Evolutionary conservation across 2,329 filamentous ascomycete species (phyloP).

Genomic region (Curvularia spicifera): DNA sequence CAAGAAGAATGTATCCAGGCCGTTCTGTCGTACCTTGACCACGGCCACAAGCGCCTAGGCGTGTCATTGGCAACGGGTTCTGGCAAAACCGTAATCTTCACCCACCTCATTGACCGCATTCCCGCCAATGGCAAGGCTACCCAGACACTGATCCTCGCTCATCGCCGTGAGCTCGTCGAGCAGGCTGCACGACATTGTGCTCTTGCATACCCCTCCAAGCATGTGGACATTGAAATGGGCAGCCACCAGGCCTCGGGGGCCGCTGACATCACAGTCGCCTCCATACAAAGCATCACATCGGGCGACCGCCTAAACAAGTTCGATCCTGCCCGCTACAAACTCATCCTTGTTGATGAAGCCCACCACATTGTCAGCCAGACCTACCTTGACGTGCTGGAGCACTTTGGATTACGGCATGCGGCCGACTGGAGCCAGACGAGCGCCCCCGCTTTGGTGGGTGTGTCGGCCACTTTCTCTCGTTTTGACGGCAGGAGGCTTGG

Average conservation of each 20-base stretch:
- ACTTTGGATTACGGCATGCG: slow-evolving; percentile 73
- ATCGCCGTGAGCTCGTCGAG: slow-evolving; percentile 90
- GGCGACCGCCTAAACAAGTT: slow-evolving; percentile 81
- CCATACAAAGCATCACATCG: slow-evolving; percentile 82
- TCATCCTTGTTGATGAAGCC: slow-evolving; percentile 92
- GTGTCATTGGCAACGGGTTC: slow-evolving; percentile 87
- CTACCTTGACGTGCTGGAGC: slow-evolving; percentile 76
- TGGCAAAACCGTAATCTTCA: slow-evolving; percentile 96
- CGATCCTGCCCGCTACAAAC: slow-evolving; percentile 79
- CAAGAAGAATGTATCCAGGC: slow-evolving; percentile 91
- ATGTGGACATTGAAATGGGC: slow-evolving; percentile 92
- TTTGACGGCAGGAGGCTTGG: slow-evolving; percentile 86
- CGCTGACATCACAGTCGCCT: slow-evolving; percentile 93
- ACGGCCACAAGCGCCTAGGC: slow-evolving; percentile 79
- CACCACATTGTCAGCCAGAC: slow-evolving; percentile 90
- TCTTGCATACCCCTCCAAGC: slow-evolving; percentile 78
- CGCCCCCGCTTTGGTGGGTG: slow-evolving; percentile 73
- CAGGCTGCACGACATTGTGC: slow-evolving; percentile 88
- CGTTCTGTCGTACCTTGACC: slow-evolving; percentile 70
- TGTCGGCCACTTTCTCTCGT: slow-evolving; percentile 81
- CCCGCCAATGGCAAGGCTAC: slow-evolving; percentile 63
- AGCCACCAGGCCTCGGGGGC: slow-evolving; percentile 73
- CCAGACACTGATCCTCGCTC: slow-evolving; percentile 88
- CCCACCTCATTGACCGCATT: slow-evolving; percentile 85
- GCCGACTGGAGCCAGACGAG: slow-evolving; percentile 42